Evolutionary conservation across 371 early-diverging fungal species (phyloP).

Genomic region (Syncephalis plumigaleata): DNA sequence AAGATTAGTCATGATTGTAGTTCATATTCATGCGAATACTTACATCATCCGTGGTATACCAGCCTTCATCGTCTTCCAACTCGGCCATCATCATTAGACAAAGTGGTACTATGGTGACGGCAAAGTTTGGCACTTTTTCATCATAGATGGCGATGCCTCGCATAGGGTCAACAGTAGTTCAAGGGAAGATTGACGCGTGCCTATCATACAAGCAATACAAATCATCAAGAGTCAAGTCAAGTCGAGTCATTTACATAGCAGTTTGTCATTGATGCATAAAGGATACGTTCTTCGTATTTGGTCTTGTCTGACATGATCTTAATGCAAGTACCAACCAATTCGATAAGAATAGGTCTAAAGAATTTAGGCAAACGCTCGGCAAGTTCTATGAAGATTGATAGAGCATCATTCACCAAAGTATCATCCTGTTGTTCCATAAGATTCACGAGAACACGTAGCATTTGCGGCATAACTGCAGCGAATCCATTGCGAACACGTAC

Average conservation of each 20-base stretch:
- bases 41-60: slow-evolving; percentile 69
- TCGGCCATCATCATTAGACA: slow-evolving; percentile 85
- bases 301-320: slow-evolving; percentile 24
- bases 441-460: slow-evolving; percentile 55
- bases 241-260: too few species aligned
- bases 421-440: slow-evolving; percentile 46
- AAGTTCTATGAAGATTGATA: slow-evolving; percentile 71
- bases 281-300: slow-evolving; percentile 2
- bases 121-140: slow-evolving; percentile 69
- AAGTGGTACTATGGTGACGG: slow-evolving; percentile 55
- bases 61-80: slow-evolving; percentile 71
- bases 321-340: slow-evolving; percentile 41
- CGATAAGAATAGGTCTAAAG: slow-evolving; percentile 47
- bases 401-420: slow-evolving; percentile 44
- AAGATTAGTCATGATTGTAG: background rate
- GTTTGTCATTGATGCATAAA: background rate
- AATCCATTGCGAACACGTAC: slow-evolving; percentile 30
- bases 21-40: slow-evolving; percentile 15
- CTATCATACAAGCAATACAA: background rate
- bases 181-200: slow-evolving; percentile 66
- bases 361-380: slow-evolving; percentile 65
- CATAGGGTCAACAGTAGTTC: slow-evolving; percentile 81
- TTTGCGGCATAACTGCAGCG: slow-evolving; percentile 56
- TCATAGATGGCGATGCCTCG: slow-evolving; percentile 69
- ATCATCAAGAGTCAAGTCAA: too few species aligned